Evolutionary conservation across 148 eudicot species (phyloP), one percentile per base, ranked within the genome.

Genomic region (Drosera capensis): DNA sequence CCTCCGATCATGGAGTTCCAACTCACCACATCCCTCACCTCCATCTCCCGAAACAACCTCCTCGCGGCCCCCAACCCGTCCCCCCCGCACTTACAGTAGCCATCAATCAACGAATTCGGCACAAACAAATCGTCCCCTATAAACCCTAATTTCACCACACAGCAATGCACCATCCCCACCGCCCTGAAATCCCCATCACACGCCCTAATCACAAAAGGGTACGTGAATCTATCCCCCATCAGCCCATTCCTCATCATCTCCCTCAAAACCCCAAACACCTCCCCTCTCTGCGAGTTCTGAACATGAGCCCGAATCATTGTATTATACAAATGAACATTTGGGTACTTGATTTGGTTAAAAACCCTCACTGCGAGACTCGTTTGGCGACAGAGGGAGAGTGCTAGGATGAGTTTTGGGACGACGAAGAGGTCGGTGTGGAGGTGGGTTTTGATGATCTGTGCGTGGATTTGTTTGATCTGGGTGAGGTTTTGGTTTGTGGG

Each of bases 1-100:
- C 83, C 92, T 23, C 75, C 43, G 43, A 88, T 71, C 70, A 88
- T 64, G 7, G 94, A 70, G 56, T 88, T 88, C 80, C 88, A 80
- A 35, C 86, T 57, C 28, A 88, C 94, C 57, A 66, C 43, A 62
- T 88, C 96, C 42, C 63, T 54, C 55, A 50, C 71, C 58, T 13
- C 53, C 92, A 83, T 83, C 20, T 51, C 60, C 42, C 25, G 25
- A 64, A 79, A 88, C 71, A 88, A 25, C 64, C 55, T 68, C 71
- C 54, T 72, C 16, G 83, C 94, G 12, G 39, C 61, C 8, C 36
- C 8, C 56, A 88, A 45, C 14, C 96, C 96, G 15, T 19, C 20
- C 9, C 40, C 47, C 16, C 94, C 94, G 61, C 85, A 77, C 71
- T 67, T 77, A 5, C 71, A 74, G 39, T 88, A 88, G 37, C 70